Evolutionary conservation across 805 yeast species (phyloP), one percentile per base, ranked within the genome.

Genomic region (Ogataea salicorniae): DNA sequence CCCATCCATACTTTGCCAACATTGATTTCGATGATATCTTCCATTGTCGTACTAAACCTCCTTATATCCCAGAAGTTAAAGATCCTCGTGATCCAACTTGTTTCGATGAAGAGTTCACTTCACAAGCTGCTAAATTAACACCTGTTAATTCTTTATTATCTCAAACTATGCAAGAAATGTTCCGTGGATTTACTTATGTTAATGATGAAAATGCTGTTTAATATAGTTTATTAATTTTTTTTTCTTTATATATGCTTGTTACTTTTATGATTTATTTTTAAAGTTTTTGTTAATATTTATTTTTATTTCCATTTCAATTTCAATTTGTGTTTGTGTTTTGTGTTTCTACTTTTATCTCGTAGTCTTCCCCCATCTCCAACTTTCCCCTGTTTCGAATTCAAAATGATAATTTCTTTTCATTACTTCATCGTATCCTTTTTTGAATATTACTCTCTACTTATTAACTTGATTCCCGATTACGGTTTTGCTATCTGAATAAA

Each of bases 161-260:
- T 14, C 80, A 94, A 2, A 80, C 83, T 26, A 84, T 86, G 81
- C 99, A 94, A 74, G 97, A 94, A 60, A 95, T 89, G 71, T 94
- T 94, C 78, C 81, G 98, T 58, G 99, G 99, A 4, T 94, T 94
- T 70, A 89, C 97, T 2, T 92, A 90, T 66, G 80, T 86, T 58
- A 79, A 85, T 29, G 90, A 83, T 43, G 81, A 80, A 31, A 55
- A 47, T 42, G 50, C 53, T 14, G 43, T 53, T 34, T 53, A 36
- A 47, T 39, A 44, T 43, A 46, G 43, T 34, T 34, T 33, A 29
- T 38, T 36, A 36, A 34, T 34, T 39, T 45, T 16, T n/a, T 26
- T 17, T 39, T 22, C 26, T 0, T 17, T 37, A 23, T 17, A 17
- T 18, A 9, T 15, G 13, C 14, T 34, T 43, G 34, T 18, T 36